Base-by-base conservation (phyloP, 331 rosid genomes). In the Erythrophleum ivorense region DNA sequence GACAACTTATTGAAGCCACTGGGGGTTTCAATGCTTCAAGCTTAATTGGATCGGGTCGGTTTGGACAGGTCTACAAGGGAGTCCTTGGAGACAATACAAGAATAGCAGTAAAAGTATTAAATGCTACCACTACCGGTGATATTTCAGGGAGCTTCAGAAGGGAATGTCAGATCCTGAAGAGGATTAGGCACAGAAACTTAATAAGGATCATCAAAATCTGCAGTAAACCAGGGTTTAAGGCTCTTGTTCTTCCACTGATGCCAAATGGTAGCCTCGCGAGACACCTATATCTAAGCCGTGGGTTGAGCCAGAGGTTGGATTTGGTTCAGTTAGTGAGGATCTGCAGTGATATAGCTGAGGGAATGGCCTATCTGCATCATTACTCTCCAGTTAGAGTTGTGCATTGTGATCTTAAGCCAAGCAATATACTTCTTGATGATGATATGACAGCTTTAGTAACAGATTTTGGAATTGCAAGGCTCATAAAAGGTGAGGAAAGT, bases 401-500 rank as follows among this genome's bases (percentile, higher is more conserved):
- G 40, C 99, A 93, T 76, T 93, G 98, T 78, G 99, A 95, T 87
- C 94, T 95, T 49, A 95, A 95, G 84, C 99, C 99, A 0, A 95
- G 97, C 79, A 95, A 95, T 71, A 93, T 95, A 84, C 91, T 95
- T 63, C 97, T 95, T 54, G 94, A 91, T 78, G 91, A 89, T 6
- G 91, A 93, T 76, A 63, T 95, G 83, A 93, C 96, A 3, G 99
- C 99, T 73, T 73, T 95, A 85, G 94, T 95, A 18, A 83, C 98
- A 68, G 99, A 95, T 84, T 95, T 95, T 85, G 99, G 99, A 50
- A 95, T 95, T 84, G 65, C 99, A 10, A 90, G 89, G 86, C 84
- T 95, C 43, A 75, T 90, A 12, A 89, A 88, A 34, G 90, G 88
- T 9, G 88, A 86, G 40, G 88, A 88, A 38, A 66, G 21, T 15